Evolutionary conservation across 2,329 filamentous ascomycete species (phyloP), one percentile per base, ranked within the genome.

Genomic region (Coniochaeta hoffmannii): DNA sequence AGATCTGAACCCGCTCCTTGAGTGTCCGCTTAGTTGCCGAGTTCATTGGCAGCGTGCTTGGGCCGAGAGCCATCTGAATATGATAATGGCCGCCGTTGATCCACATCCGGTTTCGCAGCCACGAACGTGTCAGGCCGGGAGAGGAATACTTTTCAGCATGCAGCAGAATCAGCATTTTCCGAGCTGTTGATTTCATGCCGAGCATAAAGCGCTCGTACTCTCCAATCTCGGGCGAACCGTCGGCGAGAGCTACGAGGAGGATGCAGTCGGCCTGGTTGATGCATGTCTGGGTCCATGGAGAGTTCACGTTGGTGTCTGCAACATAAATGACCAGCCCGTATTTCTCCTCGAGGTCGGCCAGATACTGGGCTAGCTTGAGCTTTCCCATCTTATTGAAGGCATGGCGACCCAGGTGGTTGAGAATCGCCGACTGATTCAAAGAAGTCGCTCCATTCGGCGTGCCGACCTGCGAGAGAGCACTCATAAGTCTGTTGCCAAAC

Each of bases 381-480:
- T 97, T 97, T 6, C 94, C 94, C 88, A 99, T 97, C 63, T 88
- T 89, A 71, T 89, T 97, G 69, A 99, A 99, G 0, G 95, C 94
- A 70, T 99, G 91, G 60, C 94, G 88, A 28, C 95, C 94, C 1
- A 99, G 80, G 68, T 99, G 95, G 61, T 95, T 96, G 53, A 99
- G 72, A 63, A 99, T 96, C 2, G 91, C 90, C 2, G 91, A 87
- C 71, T 99, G 93, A 60, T 96, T 97, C 14, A 99, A 79, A 0
- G 90, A 92, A 0, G 90, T 96, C 3, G 96, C 91, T 0, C 93
- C 92, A 63, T 95, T 95, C 0, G 88, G 83, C 15, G 90, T 87
- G 4, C 93, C 92, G 58, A 97, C 90, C 68, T 99, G 93, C 10
- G 86, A 83, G 22, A 99, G 77, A 3, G 95, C 94, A 65, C 87